These are phyloP conservation scores for Aspergillus unguis DNA, from an alignment of 2,329 filamentous ascomycete genomes.

Conservation along the genomic window DNA sequence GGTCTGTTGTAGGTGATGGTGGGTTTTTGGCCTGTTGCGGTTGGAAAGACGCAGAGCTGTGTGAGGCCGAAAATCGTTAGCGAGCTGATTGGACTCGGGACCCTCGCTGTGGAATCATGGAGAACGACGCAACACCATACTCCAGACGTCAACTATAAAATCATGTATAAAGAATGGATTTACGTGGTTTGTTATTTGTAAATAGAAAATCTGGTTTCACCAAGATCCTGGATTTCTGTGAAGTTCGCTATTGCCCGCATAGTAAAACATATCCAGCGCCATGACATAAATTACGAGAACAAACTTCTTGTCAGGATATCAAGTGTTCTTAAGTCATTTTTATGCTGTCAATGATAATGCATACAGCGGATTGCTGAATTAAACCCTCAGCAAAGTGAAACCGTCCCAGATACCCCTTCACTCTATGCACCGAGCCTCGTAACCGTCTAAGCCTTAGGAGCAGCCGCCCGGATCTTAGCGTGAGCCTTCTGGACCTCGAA, in stretches of 20 bases:
- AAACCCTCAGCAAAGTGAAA: slow-evolving; percentile 37
- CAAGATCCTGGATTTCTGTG: slow-evolving; percentile 2
- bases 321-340: slow-evolving; percentile 43
- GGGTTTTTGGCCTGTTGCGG: slow-evolving; percentile 38
- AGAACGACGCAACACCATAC: slow-evolving; percentile 26
- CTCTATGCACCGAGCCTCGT: slow-evolving; percentile 42
- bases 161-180: not conserved
- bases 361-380: slow-evolving; percentile 39
- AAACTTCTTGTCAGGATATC: slow-evolving; percentile 33
- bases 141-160: slow-evolving; percentile 8
- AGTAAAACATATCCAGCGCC: slow-evolving; percentile 13
- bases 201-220: not conserved
- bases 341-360: slow-evolving; percentile 41
- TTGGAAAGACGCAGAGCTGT: slow-evolving; percentile 39
- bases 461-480: slow-evolving; percentile 83
- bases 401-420: slow-evolving; percentile 41
- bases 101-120: slow-evolving; percentile 28
- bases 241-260: slow-evolving; percentile 13
- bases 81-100: slow-evolving; percentile 32
- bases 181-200: not conserved
- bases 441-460: slow-evolving; percentile 59
- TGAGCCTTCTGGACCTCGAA: slow-evolving; percentile 97
- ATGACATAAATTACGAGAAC: slow-evolving; percentile 20
- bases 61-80: slow-evolving; percentile 46
- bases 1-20: slow-evolving; percentile 33